A percentile compares a stretch with the other conserved stretches of the same genome.
Evolutionary conservation across 129 eudicot genomes (phyloP).

Genomic region (Centaurea solstitialis): DNA sequence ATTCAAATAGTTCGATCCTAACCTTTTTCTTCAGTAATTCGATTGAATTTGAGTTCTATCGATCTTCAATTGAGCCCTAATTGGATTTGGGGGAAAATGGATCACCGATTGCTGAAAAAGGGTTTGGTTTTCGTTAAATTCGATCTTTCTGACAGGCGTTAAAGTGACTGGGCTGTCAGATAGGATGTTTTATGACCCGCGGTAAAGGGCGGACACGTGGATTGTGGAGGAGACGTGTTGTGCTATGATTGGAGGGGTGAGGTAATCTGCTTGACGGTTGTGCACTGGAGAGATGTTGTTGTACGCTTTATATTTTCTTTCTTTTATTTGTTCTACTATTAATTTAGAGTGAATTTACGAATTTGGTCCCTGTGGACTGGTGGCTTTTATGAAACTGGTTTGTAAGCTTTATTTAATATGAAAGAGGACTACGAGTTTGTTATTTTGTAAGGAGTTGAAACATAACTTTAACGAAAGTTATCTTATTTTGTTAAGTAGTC

Average conservation of each 20-base stretch:
- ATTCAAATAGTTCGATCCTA: constrained; percentile 3
- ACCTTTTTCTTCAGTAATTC: background rate
- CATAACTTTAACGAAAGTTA: too few relatives aligned
- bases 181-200: background rate
- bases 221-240: background rate
- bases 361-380: background rate
- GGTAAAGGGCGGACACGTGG: background rate
- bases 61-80: background rate
- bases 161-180: background rate
- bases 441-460: too few relatives aligned
- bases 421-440: too few relatives aligned
- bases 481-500: too few relatives aligned
- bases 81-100: background rate
- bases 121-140: constrained; percentile 17
- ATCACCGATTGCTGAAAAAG: background rate
- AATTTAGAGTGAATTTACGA: background rate
- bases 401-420: too few relatives aligned
- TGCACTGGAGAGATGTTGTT: constrained; percentile 1
- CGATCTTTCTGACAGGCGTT: constrained; percentile 2
- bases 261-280: constrained; percentile 8
- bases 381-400: too few relatives aligned
- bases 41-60: background rate
- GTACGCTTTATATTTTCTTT: background rate
- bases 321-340: background rate
- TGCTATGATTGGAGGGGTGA: background rate